phyloP scores from a whole-genome alignment of 768 basidiomycete species.

The Trametes cubensis region DNA sequence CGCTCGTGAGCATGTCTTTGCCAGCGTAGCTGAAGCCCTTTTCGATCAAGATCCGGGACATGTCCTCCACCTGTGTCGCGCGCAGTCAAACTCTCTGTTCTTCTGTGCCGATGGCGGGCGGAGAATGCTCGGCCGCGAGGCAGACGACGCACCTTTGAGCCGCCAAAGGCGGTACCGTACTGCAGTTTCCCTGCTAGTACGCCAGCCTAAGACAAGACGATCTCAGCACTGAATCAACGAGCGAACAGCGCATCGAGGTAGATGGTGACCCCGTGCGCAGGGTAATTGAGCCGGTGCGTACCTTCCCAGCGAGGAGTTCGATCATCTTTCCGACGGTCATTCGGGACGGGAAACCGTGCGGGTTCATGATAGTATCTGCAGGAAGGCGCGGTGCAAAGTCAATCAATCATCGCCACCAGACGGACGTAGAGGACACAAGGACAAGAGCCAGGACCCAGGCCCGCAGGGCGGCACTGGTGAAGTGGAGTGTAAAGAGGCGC shows the following conservation, averaged over 20 bases:
- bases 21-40: conserved; percentile 96
- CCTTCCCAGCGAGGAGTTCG: conserved; percentile 94
- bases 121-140: conserved; percentile 7
- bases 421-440: background rate
- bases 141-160: conserved; percentile 73
- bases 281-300: conserved; percentile 32
- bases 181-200: conserved; percentile 87
- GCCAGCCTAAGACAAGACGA: conserved; percentile 65
- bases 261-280: background rate
- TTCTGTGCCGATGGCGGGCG: background rate
- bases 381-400: background rate
- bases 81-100: background rate
- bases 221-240: conserved; percentile 3
- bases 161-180: conserved; percentile 96
- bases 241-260: background rate
- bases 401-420: conserved; percentile 10
- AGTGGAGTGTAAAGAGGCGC: background rate
- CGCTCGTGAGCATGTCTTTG: conserved; percentile 99
- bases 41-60: conserved; percentile 94
- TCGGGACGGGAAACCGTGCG: conserved; percentile 98
- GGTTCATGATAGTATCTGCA: conserved; percentile 98
- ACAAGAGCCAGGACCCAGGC: background rate
- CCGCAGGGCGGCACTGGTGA: background rate
- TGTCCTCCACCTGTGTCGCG: conserved; percentile 81
- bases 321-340: conserved; percentile 99